A percentile compares a stretch with the other conserved stretches of the same genome.
Conservation (phyloP, 495 filamentous ascomycete species). For the Aspergillus incahuasiensis region DNA sequence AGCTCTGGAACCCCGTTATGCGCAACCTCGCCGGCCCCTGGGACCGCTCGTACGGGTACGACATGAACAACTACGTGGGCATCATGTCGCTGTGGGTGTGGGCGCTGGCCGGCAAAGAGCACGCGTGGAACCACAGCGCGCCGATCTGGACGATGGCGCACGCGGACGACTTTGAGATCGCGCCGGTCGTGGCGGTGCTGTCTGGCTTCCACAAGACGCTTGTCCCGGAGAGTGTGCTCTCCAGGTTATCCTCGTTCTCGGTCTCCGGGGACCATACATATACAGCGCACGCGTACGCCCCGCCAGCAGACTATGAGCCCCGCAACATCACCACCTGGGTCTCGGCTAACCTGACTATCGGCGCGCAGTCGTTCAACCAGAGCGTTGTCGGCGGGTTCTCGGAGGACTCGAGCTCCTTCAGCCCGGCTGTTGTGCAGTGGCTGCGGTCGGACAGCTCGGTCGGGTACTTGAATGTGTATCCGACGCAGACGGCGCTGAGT, state of each 20-base stretch:
- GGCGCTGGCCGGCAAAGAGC: constrained; percentile 27
- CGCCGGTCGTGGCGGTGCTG: constrained; percentile 32
- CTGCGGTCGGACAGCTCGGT: constrained; percentile 5
- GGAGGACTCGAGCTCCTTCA: constrained; percentile 30
- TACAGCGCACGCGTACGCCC: constrained; percentile 30
- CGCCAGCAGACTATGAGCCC: constrained; percentile 35
- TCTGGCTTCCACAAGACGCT: constrained; percentile 25
- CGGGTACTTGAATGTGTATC: constrained; percentile 26
- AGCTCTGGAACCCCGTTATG: constrained; percentile 33
- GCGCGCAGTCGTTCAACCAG: constrained; percentile 34
- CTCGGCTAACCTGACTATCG: constrained; percentile 34
- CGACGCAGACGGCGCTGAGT: constrained; percentile 27
- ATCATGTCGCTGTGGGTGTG: constrained; percentile 35
- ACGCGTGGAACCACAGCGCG: constrained; percentile 14
- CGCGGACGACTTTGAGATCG: constrained; percentile 35
- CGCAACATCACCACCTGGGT: constrained; percentile 39
- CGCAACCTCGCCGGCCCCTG: constrained; percentile 41
- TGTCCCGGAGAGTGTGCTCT: constrained; percentile 12
- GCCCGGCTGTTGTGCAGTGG: constrained; percentile 38
- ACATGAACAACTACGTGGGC: constrained; percentile 39
- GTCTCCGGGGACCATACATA: constrained; percentile 36
- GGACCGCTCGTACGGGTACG: constrained; percentile 41
- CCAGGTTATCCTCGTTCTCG: constrained; percentile 26
- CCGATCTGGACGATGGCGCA: constrained; percentile 33
- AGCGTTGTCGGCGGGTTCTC: constrained; percentile 32